A percentile compares a stretch with the other conserved stretches of the same genome.
Evolutionary conservation across 2,329 filamentous ascomycete species (phyloP).

Genomic region (Aureobasidium sp.): DNA sequence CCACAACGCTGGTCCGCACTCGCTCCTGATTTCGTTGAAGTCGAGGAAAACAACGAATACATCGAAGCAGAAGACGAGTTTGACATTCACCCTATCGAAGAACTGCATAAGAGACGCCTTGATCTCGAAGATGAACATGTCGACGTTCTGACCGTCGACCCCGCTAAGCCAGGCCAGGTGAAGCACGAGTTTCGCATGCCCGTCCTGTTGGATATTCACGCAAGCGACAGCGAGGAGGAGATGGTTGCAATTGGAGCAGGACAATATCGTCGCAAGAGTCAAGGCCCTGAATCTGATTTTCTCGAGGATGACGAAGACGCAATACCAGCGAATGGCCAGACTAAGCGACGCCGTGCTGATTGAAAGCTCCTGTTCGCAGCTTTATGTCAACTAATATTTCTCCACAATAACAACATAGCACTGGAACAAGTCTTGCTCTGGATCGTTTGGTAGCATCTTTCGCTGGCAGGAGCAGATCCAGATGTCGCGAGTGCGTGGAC

Average conservation of each 20-base stretch:
- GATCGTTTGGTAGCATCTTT: not conserved
- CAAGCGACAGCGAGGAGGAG: constrained; percentile 94
- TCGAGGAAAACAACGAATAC: constrained; percentile 97
- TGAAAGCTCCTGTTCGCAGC: not conserved
- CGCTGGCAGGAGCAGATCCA: not conserved
- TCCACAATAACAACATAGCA: no score
- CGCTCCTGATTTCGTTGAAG: constrained; percentile 92
- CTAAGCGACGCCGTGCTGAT: constrained; percentile 17
- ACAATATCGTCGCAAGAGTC: constrained; percentile 80
- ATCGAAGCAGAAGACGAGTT: constrained; percentile 95
- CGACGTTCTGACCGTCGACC: constrained; percentile 76
- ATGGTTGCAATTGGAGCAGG: constrained; percentile 61
- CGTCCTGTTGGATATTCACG: constrained; percentile 83
- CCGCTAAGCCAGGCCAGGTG: constrained; percentile 45
- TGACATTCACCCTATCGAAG: constrained; percentile 91
- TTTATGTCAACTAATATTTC: not conserved
- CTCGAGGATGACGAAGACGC: constrained; percentile 46
- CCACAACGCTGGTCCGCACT: constrained; percentile 96
- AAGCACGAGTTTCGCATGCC: constrained; percentile 69
- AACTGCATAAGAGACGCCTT: constrained; percentile 82
- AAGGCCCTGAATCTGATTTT: constrained; percentile 64
- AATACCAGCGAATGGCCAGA: constrained; percentile 13
- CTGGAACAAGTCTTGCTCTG: not conserved
- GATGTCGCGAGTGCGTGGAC: no score
- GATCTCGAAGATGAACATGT: constrained; percentile 91